These are phyloP conservation scores for Limonomyces culmigenus DNA, from an alignment of 1,284 basidiomycete species.

Conservation along the genomic window DNA sequence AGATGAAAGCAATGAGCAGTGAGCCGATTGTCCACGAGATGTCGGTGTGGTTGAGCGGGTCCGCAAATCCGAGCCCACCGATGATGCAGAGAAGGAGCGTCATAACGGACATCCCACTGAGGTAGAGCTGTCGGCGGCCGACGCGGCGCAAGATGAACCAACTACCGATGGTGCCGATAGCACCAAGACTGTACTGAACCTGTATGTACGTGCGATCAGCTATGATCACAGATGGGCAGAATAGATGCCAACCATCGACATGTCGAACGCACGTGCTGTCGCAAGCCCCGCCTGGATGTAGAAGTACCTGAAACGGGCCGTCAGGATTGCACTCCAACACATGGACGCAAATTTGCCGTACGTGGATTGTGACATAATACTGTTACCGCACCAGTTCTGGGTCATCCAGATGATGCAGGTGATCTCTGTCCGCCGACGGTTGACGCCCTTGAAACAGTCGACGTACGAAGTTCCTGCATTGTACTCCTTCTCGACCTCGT, in stretches of 20 bases:
- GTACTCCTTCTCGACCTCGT: conserved; percentile 18
- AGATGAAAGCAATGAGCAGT: conserved; percentile 16
- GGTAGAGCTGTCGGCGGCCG: conserved; percentile 16
- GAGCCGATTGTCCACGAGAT: conserved; percentile 17
- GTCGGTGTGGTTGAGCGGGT: conserved; percentile 8
- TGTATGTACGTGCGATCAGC: too few relatives aligned
- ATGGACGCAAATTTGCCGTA: too few relatives aligned
- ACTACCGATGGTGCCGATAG: too few relatives aligned
- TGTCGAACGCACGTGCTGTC: not conserved
- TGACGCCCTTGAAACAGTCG: conserved; percentile 20
- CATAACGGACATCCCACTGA: conserved; percentile 22
- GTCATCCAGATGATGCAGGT: conserved; percentile 15
- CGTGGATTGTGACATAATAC: too few relatives aligned
- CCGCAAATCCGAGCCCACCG: conserved; percentile 22
- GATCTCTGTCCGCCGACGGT: conserved; percentile 23
- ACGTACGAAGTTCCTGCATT: conserved; percentile 16
- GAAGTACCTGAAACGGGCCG: not conserved
- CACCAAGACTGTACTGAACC: too few relatives aligned
- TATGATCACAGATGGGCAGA: too few relatives aligned
- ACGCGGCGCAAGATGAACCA: too few relatives aligned
- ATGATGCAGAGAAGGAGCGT: conserved; percentile 23
- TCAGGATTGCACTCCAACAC: too few relatives aligned
- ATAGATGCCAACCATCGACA: not conserved
- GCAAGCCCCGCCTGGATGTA: not conserved
- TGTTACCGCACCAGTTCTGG: conserved; percentile 7